Evolutionary conservation across 1,139 yeast genomes (phyloP).

Genomic region (Candida neerlandica): DNA sequence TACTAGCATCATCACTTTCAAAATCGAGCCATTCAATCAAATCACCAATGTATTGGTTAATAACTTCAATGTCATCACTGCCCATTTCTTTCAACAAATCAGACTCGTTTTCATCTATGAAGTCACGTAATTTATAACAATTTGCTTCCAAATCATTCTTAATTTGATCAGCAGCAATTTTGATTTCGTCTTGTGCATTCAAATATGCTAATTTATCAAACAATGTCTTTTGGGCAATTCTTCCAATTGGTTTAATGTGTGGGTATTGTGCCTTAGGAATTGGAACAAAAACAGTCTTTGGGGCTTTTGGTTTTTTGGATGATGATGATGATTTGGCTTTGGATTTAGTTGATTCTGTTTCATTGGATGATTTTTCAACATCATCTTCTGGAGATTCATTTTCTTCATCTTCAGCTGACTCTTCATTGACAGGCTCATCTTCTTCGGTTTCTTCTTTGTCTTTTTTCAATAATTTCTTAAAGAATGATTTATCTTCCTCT

Average conservation of each 20-base stretch:
- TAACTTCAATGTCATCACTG: conserved; percentile 31
- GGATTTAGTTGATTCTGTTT: conserved; percentile 22
- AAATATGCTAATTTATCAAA: conserved; percentile 32
- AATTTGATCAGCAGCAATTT: conserved; percentile 48
- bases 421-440: conserved; percentile 5
- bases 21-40: conserved; percentile 79
- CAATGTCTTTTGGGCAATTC: conserved; percentile 38
- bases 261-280: conserved; percentile 38
- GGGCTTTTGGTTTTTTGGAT: conserved; percentile 22
- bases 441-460: conserved; percentile 15
- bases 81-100: conserved; percentile 36
- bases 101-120: conserved; percentile 51
- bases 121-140: conserved; percentile 58
- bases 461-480: conserved; percentile 11
- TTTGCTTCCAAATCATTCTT: conserved; percentile 60
- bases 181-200: conserved; percentile 48
- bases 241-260: conserved; percentile 48
- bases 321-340: conserved; percentile 13
- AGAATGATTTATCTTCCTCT: conserved; percentile 16
- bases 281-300: conserved; percentile 20
- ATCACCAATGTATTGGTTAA: conserved; percentile 39
- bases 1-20: conserved; percentile 60
- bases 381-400: conserved; percentile 16
- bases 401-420: conserved; percentile 13
- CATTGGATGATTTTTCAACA: conserved; percentile 15